Base-by-base conservation (phyloP, 2,329 filamentous ascomycete genomes). In the Phialemonium atrogriseum region DNA sequence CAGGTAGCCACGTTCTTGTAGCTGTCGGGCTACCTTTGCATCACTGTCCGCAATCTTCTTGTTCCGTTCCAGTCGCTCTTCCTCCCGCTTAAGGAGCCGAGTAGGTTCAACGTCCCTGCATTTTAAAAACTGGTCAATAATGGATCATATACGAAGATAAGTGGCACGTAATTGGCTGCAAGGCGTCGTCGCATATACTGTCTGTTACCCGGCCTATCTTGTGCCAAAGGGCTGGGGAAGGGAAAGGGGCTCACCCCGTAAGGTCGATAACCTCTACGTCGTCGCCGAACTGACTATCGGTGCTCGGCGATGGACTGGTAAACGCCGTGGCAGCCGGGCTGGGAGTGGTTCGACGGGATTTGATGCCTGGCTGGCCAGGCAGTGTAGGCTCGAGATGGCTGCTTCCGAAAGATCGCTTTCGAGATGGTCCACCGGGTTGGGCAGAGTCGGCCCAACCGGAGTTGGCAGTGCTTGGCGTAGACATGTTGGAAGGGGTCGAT, bases 301-400 rank as follows among this genome's bases (percentile, higher is more conserved):
- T 23, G 7, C 22, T 37, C 32, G n/a, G 35, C 27, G 22, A 29
- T 24, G 19, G 33, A 19, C n/a, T 39, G 28, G 9, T 24, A 5
- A 22, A 36, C n/a, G 23, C 10, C 8, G 13, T 23, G 5, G 14
- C 19, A 12, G n/a, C 34, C 9, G 33, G 37, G 19, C 20, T 45
- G 9, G 40, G 41, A 9, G 39, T 40, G 11, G 53, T 49, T 7
- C 58, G 50, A 19, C 51, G 52, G 14, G 55, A 54, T 40, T 64
- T 64, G 34, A 32, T 35, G 7, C 30, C 24, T 4, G 35, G 29
- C 16, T 38, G 17, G 4, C 24, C 25, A 3, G 36, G 31, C 2
- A 33, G 14, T 14, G 26, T 30, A 23, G 26, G 25, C 11, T 34
- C 42, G 15, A 51, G 37, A 24, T 51, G 41, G 13, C 43, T 36